A percentile compares a stretch with the other conserved stretches of the same genome.
Conservation (phyloP, 2,329 filamentous ascomycete species). For the Lizonia empirigonia region DNA sequence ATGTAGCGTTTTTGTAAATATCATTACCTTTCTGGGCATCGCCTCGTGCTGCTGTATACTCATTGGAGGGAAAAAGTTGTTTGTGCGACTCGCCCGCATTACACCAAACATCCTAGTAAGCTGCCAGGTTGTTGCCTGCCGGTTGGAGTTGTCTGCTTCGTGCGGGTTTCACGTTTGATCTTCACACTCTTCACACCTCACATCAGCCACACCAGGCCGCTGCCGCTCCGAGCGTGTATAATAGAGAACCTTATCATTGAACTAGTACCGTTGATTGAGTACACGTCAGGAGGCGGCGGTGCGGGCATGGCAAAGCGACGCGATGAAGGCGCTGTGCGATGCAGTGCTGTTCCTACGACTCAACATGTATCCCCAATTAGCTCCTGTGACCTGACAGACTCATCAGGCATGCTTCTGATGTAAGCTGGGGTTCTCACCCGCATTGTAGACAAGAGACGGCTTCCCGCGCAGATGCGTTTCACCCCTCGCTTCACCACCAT, state of each 20-base stretch:
- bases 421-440: constrained; percentile 3
- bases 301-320: too few species aligned
- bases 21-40: too few species aligned
- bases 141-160: background rate
- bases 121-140: too few species aligned
- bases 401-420: constrained; percentile 16
- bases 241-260: background rate
- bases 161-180: constrained; percentile 14
- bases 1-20: constrained; percentile 4
- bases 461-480: constrained; percentile 29
- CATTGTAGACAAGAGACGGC: constrained; percentile 11
- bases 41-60: too few species aligned
- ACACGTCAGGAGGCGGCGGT: too few species aligned
- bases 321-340: too few species aligned
- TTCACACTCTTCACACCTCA: constrained; percentile 12
- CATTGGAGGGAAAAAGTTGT: too few species aligned
- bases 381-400: constrained; percentile 9
- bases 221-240: background rate
- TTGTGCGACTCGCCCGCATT: too few species aligned
- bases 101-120: background rate
- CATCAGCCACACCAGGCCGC: constrained; percentile 3
- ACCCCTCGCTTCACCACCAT: constrained; percentile 25
- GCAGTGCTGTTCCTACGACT: too few species aligned
- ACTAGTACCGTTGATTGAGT: background rate
- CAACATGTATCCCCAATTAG: background rate